Evolutionary conservation across 306 rosid genomes (phyloP), one percentile per base, ranked within the genome.

Genomic region (Vigna nakashimae): DNA sequence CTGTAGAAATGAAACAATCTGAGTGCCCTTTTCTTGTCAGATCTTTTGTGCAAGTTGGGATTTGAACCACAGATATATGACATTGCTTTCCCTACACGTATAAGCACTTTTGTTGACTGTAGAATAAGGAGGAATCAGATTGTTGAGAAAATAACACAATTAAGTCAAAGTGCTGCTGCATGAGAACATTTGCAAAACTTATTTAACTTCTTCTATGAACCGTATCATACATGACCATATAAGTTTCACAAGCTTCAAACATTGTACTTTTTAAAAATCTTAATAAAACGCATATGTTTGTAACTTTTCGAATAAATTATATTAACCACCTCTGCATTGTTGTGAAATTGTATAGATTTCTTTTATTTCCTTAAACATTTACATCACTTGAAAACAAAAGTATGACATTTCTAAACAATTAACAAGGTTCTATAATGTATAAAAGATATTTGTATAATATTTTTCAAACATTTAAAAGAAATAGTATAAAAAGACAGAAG

Each of bases 11-110:
- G 16, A 20, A 53, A 53, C 5, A 55, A 12, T 38, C 15, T 8
- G 3, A 32, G 9, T 57, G 32, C 30, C 57, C 56, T 42, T 73
- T 73, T 73, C 55, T 48, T 57, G 67, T 22, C 38, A 38, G 34
- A 73, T 56, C 57, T 56, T 40, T 58, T 30, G 7, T 14, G 26
- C 45, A 73, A 73, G 56, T 73, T 73, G 67, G 56, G 58, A 57
- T 72, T 20, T 55, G 76, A 55, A 53, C 36, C 50, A 20, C 2
- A 45, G 48, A 2, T 40, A 2, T 40, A 40, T n/a, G 10, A 6
- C 46, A 49, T 50, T 16, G 11, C 59, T 70, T 70, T 50, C 30
- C 30, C 32, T 69, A 15, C 60, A 69, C 56, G 26, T 18, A 49
- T 28, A 28, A 59, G 40, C 66, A 12, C 40, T 28, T 28, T 0